Base-by-base conservation (phyloP, 352 stramenopile species). In the Pythium dissimile region DNA sequence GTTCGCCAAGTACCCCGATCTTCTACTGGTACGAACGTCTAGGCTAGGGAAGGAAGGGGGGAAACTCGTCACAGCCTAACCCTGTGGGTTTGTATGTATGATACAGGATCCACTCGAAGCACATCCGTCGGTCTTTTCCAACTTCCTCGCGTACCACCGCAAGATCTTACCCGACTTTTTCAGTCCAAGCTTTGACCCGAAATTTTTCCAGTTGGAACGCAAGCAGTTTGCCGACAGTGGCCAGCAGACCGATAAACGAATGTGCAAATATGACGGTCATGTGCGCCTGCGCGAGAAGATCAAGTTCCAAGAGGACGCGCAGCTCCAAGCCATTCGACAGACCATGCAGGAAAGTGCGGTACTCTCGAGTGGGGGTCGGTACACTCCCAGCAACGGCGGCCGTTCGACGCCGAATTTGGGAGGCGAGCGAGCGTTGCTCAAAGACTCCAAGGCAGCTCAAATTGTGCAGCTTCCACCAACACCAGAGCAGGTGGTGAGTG, bases 91-190 rank as follows among this genome's bases (percentile, higher is more conserved):
- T 38, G 18, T 26, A 49, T n/a, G 15, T 15, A 16, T 34, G 13
- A 26, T 2, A 5, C 3, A 89, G 79, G 80, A 88, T 53, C 78
- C 82, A 21, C 56, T 92, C 1, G 82, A 92, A 49, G 54, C 73
- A 2, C 89, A 90, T 30, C 80, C 82, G 9, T 80, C 73, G 5
- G 72, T 92, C 5, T 83, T 92, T 30, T 84, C 80, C 3, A 84
- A 73, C 24, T 85, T 90, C 32, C 66, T 92, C 2, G 54, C 79
- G 9, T 75, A 75, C 21, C 79, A 92, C 56, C 72, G 77, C 31
- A 73, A 72, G 10, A 54, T 84, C 26, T 52, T 92, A 7, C 77
- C 77, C 24, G 75, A 89, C 37, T 67, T 89, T 35, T 75, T 74
- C 2, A 74, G 69, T 35, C 72, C 71, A n/a, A 65, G 61, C 26